Evolutionary conservation across 768 basidiomycete species (phyloP), one percentile per base, ranked within the genome.

Genomic region (Chalciporus sphaerocephalus): DNA sequence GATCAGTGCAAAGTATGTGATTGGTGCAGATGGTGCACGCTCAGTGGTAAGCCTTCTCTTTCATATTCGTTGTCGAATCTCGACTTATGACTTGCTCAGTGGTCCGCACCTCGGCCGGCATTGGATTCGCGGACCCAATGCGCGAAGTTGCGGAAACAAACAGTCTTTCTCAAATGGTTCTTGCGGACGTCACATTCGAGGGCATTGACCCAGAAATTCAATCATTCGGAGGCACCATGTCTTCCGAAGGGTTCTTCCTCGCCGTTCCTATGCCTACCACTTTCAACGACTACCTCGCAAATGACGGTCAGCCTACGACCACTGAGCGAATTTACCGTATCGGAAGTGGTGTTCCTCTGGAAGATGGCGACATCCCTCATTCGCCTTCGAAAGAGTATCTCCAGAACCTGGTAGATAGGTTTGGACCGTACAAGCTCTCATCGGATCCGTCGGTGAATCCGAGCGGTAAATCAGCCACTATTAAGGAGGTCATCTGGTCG

Each of bases 1-100:
- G 10, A 60, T 79, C 15, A 67, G 60, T 2, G 62, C 78, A 10
- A 69, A 64, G 27, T 78, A 76, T 52, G 71, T 80, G 2, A 54
- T 80, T 24, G 78, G 74, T 30, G 75, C 79, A 4, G 78, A 80
- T 53, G 79, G 79, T 9, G 63, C 74, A 6, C 67, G 58, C 44
- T 79, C 77, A 1, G 54, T 62, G 12, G 78, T 76, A 55, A 30
- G 66, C 57, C 28, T 7, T 20, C 21, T 5, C 32, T n/a, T 6
- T 18, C 11, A 6, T n/a, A 15, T 16, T 13, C 17, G 33, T 0
- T 15, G 6, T n/a, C 12, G 13, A 11, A 10, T 28, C 6, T 49
- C 9, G n/a, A 49, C 2, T 6, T 2, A 25, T 38, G 8, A 33
- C 11, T 15, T n/a, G 11, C 5, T 1, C 30, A 80, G n/a, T n/a